A percentile compares a stretch with the other conserved stretches of the same genome.
These are phyloP conservation scores for Cupressus sempervirens DNA, from an alignment of 75 land plant species.

Conservation along the genomic window DNA sequence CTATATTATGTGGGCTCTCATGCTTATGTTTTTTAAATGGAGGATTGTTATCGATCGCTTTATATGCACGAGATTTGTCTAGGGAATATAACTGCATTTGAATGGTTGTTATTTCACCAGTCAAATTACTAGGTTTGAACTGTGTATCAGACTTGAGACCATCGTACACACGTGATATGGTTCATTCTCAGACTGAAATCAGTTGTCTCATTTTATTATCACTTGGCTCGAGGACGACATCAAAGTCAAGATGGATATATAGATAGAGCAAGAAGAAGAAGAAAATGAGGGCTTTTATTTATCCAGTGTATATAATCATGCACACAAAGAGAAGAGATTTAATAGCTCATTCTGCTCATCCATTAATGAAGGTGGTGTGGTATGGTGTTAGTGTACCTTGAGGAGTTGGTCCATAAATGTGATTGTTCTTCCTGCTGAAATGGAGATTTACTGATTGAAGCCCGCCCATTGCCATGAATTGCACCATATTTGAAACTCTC, in stretches of 20 bases:
- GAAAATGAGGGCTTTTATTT: neutral
- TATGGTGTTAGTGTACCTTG: constrained; percentile 20
- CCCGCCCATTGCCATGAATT: neutral
- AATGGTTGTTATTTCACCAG: neutral
- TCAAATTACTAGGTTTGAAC: neutral
- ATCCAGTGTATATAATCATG: neutral
- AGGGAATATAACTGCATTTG: neutral
- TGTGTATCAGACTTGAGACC: neutral
- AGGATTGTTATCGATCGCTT: neutral
- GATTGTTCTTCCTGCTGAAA: constrained; percentile 22
- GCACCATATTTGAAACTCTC: neutral
- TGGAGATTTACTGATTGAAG: neutral
- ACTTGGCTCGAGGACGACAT: neutral
- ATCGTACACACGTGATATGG: constrained; percentile 1
- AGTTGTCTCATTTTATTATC: neutral
- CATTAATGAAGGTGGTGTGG: no score
- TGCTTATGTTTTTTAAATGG: neutral
- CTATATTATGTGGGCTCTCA: neutral
- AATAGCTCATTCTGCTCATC: neutral
- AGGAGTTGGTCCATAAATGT: constrained; percentile 40
- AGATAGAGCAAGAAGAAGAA: no score
- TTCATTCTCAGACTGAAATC: neutral
- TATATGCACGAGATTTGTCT: neutral
- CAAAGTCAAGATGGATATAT: neutral
- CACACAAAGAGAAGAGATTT: neutral